Evolutionary conservation across 768 basidiomycete genomes (phyloP).

Genomic region (Amanita thiersii): DNA sequence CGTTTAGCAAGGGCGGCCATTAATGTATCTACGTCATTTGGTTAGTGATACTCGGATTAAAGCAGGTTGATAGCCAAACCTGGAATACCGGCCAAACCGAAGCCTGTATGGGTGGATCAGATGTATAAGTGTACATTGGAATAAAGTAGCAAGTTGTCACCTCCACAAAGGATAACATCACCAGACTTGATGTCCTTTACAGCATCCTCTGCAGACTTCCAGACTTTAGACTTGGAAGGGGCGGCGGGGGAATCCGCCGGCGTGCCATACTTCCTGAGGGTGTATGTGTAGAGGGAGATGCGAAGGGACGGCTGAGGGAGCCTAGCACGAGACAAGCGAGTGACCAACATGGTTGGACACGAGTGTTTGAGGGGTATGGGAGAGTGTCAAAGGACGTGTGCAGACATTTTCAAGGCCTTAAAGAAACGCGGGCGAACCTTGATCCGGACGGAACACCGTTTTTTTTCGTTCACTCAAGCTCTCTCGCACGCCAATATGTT

Average conservation of each 20-base stretch:
- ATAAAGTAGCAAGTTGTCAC: conserved; percentile 30
- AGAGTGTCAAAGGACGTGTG: neutral
- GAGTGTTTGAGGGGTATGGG: neutral
- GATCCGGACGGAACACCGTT: neutral
- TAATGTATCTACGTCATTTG: conserved; percentile 56
- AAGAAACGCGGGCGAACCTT: neutral
- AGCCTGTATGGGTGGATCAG: conserved; percentile 40
- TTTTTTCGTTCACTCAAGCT: no score
- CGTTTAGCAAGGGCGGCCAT: conserved; percentile 70
- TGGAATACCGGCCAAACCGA: conserved; percentile 85
- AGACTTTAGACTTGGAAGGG: conserved; percentile 56
- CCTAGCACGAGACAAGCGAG: neutral
- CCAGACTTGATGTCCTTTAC: conserved; percentile 78
- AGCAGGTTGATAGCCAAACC: conserved; percentile 29
- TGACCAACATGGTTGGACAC: conserved; percentile 1
- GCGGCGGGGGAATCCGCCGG: conserved; percentile 19
- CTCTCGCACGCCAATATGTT: no score
- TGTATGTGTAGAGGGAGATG: conserved; percentile 9
- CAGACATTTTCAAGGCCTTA: neutral
- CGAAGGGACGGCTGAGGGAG: conserved; percentile 1
- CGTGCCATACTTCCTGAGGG: conserved; percentile 23
- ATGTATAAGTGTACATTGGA: neutral
- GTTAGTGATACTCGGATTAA: conserved; percentile 3
- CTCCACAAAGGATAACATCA: conserved; percentile 71
- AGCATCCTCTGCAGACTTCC: conserved; percentile 75